These are phyloP conservation scores for Maudiozyma humilis DNA, from an alignment of 1,139 yeast genomes.

Conservation along the genomic window DNA sequence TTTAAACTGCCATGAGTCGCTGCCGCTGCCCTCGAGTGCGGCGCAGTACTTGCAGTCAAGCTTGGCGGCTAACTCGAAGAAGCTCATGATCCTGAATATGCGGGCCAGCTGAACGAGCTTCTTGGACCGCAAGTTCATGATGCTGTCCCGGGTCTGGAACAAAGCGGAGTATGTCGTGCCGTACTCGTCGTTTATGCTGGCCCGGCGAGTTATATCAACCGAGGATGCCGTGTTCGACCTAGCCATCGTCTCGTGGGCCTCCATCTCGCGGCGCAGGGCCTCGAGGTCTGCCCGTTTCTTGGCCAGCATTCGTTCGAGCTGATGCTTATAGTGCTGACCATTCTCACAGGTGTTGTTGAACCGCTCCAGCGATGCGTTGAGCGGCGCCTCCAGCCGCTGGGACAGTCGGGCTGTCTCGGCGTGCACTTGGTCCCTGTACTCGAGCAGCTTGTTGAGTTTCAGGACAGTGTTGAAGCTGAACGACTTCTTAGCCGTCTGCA, in stretches of 20 bases:
- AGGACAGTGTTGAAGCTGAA: constrained; percentile 23
- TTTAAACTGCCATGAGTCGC: neutral
- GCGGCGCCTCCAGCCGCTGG: constrained; percentile 9
- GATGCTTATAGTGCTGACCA: constrained; percentile 7
- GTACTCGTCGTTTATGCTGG: constrained; percentile 18
- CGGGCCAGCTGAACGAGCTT: constrained; percentile 18
- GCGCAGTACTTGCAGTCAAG: neutral
- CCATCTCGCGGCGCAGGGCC: neutral
- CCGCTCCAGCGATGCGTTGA: constrained; percentile 4
- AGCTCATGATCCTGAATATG: constrained; percentile 12
- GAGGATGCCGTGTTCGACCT: constrained; percentile 4
- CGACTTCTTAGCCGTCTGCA: constrained; percentile 11
- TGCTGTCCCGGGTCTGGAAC: constrained; percentile 15
- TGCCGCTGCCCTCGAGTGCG: neutral
- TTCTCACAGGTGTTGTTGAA: constrained; percentile 5
- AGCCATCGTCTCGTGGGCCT: neutral
- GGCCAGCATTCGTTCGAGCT: constrained; percentile 8
- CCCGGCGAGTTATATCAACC: neutral
- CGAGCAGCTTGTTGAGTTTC: constrained; percentile 24
- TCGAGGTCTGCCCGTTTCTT: constrained; percentile 8
- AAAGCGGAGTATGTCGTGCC: constrained; percentile 23
- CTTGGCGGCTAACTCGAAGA: constrained; percentile 9
- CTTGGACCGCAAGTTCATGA: constrained; percentile 14
- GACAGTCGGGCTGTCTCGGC: constrained; percentile 18
- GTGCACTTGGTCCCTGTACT: constrained; percentile 21